phyloP scores from a whole-genome alignment of 345 rosid genomes.

The Dipteronia dyeriana region DNA sequence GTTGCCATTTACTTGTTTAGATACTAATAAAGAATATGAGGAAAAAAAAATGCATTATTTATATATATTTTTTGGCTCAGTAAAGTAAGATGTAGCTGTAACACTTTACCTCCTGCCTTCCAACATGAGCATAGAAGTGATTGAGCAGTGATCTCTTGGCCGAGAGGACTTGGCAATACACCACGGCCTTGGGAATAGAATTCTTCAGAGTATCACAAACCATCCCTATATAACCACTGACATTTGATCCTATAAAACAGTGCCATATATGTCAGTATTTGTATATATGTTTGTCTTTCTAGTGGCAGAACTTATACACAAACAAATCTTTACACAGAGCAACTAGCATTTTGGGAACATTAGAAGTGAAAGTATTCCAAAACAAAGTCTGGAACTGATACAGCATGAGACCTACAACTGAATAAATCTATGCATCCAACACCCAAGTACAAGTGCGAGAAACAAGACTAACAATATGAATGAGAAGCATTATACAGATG shows the following conservation, averaged over 20 bases:
- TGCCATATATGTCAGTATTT: constrained; percentile 18
- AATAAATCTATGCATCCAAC: neutral
- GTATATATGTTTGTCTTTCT: neutral
- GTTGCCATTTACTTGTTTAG: too few species aligned
- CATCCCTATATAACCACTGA: constrained; percentile 86
- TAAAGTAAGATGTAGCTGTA: neutral
- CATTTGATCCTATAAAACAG: constrained; percentile 76
- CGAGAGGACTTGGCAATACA: constrained; percentile 90
- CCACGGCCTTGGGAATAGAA: constrained; percentile 96
- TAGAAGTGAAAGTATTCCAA: neutral
- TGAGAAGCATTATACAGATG: neutral
- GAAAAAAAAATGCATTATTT: too few species aligned
- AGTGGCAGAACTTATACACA: neutral
- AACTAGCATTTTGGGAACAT: constrained; percentile 3
- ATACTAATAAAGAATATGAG: too few species aligned
- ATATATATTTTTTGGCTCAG: too few species aligned
- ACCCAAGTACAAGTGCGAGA: neutral
- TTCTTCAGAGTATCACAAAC: constrained; percentile 87
- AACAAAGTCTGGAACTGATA: neutral
- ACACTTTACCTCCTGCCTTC: constrained; percentile 87
- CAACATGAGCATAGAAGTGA: constrained; percentile 82
- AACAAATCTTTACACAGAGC: neutral
- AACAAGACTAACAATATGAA: neutral
- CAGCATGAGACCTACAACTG: neutral
- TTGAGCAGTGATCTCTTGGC: constrained; percentile 92